These are phyloP conservation scores for Cicer judaicum DNA, from an alignment of 306 rosid species.

Conservation along the genomic window DNA sequence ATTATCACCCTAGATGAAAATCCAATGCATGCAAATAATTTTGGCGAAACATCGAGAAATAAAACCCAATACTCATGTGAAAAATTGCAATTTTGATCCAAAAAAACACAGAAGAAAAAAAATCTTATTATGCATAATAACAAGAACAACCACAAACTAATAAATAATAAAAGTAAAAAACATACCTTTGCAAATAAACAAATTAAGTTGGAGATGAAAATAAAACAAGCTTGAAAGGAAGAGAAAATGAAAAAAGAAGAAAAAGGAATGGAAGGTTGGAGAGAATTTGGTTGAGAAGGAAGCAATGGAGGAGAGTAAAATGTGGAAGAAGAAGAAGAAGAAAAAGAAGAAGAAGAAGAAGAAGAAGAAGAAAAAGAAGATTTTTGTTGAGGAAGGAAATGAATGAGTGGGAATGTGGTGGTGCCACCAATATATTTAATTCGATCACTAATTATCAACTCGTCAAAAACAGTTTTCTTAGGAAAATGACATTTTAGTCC, in stretches of 20 bases:
- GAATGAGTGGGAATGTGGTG: slow-evolving; percentile 32
- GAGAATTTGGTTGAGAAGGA: slow-evolving; percentile 16
- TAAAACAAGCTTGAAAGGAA: background rate
- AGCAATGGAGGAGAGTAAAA: slow-evolving; percentile 45
- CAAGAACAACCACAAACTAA: slow-evolving; percentile 10
- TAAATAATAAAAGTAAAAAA: background rate
- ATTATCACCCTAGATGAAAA: slow-evolving; percentile 14
- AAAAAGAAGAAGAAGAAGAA: background rate
- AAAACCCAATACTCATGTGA: slow-evolving; percentile 33
- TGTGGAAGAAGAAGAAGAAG: slow-evolving; percentile 30
- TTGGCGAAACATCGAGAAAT: background rate
- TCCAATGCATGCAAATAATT: slow-evolving; percentile 33
- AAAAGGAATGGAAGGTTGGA: background rate
- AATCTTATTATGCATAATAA: background rate
- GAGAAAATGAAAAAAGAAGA: background rate
- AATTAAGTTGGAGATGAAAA: background rate
- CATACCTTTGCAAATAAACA: slow-evolving; percentile 36
- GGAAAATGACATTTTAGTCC: too few relatives aligned
- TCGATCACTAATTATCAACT: background rate
- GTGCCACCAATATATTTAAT: slow-evolving; percentile 36
- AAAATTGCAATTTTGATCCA: slow-evolving; percentile 25
- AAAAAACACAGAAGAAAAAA: background rate
- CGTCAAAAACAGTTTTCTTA: background rate
- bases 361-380: background rate
- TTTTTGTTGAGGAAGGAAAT: background rate